Conservation (phyloP, 345 rosid genomes). For the Salix dunnii region DNA sequence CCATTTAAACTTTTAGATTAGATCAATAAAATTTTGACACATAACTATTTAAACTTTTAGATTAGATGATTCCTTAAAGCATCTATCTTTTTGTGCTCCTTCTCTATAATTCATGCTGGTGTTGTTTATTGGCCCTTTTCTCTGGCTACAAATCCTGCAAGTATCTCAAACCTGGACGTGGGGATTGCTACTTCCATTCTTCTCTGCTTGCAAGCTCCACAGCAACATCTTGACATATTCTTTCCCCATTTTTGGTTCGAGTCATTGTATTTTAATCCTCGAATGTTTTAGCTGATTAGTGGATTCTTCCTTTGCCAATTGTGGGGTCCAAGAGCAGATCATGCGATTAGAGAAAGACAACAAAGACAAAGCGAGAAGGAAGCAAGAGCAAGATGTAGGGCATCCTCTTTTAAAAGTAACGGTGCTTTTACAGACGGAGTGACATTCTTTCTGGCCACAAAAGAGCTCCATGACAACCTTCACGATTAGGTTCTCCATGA, state of each 20-base stretch:
- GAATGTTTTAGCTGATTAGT: neutral
- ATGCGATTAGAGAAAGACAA: neutral
- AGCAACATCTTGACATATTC: neutral
- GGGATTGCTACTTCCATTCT: neutral
- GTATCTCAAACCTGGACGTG: neutral
- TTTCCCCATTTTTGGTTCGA: neutral
- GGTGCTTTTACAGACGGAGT: slow-evolving; percentile 3
- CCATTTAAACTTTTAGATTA: too few relatives aligned
- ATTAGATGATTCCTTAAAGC: rapidly evolving
- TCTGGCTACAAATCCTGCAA: neutral
- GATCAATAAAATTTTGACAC: too few relatives aligned
- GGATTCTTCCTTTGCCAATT: neutral
- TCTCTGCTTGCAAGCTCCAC: neutral
- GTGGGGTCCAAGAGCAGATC: neutral
- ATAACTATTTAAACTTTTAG: too few relatives aligned
- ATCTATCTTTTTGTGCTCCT: neutral
- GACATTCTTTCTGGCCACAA: slow-evolving; percentile 13
- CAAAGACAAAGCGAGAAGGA: slow-evolving; percentile 2
- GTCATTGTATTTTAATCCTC: neutral
- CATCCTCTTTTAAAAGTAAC: neutral
- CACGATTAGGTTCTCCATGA: neutral
- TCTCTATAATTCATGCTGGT: neutral
- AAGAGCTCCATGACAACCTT: slow-evolving; percentile 17
- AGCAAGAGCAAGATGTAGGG: slow-evolving; percentile 7
- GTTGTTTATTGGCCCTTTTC: neutral